phyloP scores from a whole-genome alignment of 177 flowering plant genomes.

The Telopea speciosissima region DNA sequence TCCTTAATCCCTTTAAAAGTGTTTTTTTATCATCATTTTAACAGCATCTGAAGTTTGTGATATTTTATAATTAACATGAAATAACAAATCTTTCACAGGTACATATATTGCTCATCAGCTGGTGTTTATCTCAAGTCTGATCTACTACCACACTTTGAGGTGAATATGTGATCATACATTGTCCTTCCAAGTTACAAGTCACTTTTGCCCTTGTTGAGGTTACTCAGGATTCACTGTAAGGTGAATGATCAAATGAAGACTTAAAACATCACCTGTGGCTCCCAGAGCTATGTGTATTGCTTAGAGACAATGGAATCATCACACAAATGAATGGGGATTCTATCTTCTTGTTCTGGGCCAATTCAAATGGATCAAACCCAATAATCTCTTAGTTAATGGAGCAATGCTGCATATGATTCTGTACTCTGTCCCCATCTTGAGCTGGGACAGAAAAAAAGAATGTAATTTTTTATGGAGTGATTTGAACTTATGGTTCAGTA shows the following conservation, averaged over 20 bases:
- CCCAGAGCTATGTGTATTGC: background rate
- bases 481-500: too few relatives aligned
- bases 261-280: background rate
- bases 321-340: background rate
- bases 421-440: too few relatives aligned
- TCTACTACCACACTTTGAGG: slow-evolving; percentile 81
- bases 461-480: too few relatives aligned
- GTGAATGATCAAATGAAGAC: background rate
- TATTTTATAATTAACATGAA: background rate
- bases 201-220: background rate
- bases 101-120: slow-evolving; percentile 96
- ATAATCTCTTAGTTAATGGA: too few relatives aligned
- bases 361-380: background rate
- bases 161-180: slow-evolving; percentile 13
- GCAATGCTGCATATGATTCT: too few relatives aligned
- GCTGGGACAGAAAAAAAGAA: too few relatives aligned
- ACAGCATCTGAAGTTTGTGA: background rate
- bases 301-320: background rate
- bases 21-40: too few relatives aligned
- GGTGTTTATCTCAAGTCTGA: slow-evolving; percentile 96
- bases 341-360: background rate
- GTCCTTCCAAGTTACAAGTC: background rate
- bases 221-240: background rate
- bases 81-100: slow-evolving; percentile 39
- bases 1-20: background rate